These are phyloP conservation scores for Umbilicus rupestris DNA, from an alignment of 164 flowering plant genomes.

Conservation along the genomic window DNA sequence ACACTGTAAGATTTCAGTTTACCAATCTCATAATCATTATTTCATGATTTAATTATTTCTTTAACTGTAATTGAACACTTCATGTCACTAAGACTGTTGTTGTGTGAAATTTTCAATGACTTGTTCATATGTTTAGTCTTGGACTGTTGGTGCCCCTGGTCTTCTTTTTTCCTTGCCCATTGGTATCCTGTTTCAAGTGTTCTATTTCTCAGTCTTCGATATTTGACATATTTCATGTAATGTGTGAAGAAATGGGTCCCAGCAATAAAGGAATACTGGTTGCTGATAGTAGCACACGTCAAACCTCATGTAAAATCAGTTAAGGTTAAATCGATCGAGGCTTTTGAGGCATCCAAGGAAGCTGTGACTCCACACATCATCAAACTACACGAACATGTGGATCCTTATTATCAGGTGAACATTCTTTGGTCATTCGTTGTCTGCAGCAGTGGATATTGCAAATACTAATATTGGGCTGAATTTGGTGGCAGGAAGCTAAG, in stretches of 20 bases:
- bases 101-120: neutral
- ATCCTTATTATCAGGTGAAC: slow-evolving; percentile 76
- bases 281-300: slow-evolving; percentile 28
- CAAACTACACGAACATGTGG: slow-evolving; percentile 48
- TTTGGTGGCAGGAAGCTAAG: slow-evolving; percentile 52
- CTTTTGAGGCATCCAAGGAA: slow-evolving; percentile 55
- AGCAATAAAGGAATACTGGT: slow-evolving; percentile 55
- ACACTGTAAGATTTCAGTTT: slow-evolving; percentile 47
- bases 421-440: neutral
- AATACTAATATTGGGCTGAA: neutral
- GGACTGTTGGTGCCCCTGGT: neutral
- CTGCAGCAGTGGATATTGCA: slow-evolving; percentile 3
- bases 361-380: slow-evolving; percentile 50
- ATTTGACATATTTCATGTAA: neutral
- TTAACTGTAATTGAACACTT: neutral
- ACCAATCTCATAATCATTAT: neutral
- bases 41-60: neutral
- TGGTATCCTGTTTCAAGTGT: neutral
- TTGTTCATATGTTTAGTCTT: neutral
- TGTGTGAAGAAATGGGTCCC: slow-evolving; percentile 66
- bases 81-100: neutral
- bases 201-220: neutral
- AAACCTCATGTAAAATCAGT: slow-evolving; percentile 58
- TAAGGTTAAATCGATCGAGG: slow-evolving; percentile 40
- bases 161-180: neutral